Conservation (phyloP, 1,284 basidiomycete species). For the Laetiporus sulphureus region DNA sequence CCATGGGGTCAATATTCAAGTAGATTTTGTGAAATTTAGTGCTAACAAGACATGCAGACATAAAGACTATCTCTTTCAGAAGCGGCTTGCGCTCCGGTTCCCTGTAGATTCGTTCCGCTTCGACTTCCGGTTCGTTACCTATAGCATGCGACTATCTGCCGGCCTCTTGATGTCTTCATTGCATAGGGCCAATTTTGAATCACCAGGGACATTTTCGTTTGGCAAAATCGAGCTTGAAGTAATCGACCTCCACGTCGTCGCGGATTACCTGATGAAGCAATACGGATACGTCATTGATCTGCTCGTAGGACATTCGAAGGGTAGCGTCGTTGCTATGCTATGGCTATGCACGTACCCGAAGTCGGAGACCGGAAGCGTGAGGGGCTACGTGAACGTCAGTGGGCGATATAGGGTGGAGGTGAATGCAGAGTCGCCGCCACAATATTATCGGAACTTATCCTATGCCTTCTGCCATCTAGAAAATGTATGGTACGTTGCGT, state of each 20-base stretch:
- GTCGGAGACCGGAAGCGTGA: slow-evolving; percentile 45
- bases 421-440: too few species aligned
- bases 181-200: slow-evolving; percentile 51
- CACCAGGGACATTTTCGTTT: slow-evolving; percentile 56
- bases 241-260: slow-evolving; percentile 57
- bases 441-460: too few species aligned
- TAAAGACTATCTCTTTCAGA: slow-evolving; percentile 80
- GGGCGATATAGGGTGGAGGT: slow-evolving; percentile 73
- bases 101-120: slow-evolving; percentile 79
- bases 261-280: slow-evolving; percentile 46
- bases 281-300: slow-evolving; percentile 64
- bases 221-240: slow-evolving; percentile 52
- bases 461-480: slow-evolving; percentile 7
- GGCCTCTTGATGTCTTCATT: background rate
- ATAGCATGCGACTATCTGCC: background rate
- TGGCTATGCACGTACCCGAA: slow-evolving; percentile 60
- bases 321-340: slow-evolving; percentile 53
- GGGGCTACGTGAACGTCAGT: slow-evolving; percentile 62
- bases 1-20: slow-evolving; percentile 52
- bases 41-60: slow-evolving; percentile 45
- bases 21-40: background rate
- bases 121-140: slow-evolving; percentile 66
- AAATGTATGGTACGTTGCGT: slow-evolving; percentile 15
- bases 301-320: slow-evolving; percentile 70
- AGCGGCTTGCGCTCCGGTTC: slow-evolving; percentile 58